These are phyloP conservation scores for Leishmania guyanensis DNA, from an alignment of 208 protist species.

Conservation along the genomic window DNA sequence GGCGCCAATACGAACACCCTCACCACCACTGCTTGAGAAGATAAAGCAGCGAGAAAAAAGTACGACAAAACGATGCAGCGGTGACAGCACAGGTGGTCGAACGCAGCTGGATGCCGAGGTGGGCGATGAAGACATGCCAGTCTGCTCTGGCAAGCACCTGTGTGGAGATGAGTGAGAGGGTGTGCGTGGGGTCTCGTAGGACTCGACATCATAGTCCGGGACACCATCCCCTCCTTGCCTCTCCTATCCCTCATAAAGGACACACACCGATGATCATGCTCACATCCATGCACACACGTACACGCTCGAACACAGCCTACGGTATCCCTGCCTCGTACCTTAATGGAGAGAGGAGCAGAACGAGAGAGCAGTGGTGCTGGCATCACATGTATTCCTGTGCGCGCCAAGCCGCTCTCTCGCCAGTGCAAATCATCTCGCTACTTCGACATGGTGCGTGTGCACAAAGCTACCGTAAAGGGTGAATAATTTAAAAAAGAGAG, in stretches of 20 bases:
- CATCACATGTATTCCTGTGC: too few relatives aligned
- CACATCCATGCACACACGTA: background rate
- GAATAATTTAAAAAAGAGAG: background rate
- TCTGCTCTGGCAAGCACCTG: background rate
- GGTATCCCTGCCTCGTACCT: conserved; percentile 10
- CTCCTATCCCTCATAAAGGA: background rate
- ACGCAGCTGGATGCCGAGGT: background rate
- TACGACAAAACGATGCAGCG: background rate
- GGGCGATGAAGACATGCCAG: background rate
- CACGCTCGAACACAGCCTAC: background rate
- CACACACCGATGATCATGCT: background rate
- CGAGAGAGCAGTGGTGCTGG: background rate
- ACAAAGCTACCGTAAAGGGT: background rate
- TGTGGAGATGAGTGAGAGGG: background rate
- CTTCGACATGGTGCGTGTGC: background rate
- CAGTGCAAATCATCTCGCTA: background rate
- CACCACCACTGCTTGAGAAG: background rate
- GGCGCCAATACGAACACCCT: background rate
- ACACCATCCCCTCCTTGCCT: background rate
- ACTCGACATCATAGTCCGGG: background rate
- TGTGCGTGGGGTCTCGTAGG: background rate
- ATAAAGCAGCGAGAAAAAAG: background rate
- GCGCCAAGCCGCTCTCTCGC: background rate
- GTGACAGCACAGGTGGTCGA: background rate
- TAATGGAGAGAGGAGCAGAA: background rate